Base-by-base conservation (phyloP, 257 asterid genomes). In the Salvia hispanica region DNA sequence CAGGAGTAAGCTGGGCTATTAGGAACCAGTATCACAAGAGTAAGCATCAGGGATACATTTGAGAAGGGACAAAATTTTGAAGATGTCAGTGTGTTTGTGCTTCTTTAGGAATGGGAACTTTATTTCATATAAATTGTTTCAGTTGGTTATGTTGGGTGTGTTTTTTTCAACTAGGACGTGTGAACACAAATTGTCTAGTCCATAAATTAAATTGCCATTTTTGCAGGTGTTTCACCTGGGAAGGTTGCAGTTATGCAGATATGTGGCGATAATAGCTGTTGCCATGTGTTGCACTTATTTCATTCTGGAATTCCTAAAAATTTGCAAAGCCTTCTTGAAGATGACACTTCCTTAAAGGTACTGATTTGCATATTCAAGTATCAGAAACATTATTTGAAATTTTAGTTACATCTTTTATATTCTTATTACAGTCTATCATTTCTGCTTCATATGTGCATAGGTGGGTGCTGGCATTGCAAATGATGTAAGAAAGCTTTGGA, bases 171-270 rank as follows among this genome's bases (percentile, higher is more conserved):
- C 6, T 13, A 9, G 43, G 9, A 12, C 43, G n/a, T 5, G 25
- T 28, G 45, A 63, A 6, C 9, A 3, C 2, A 47, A 67, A 33
- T 76, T 77, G 34, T 53, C 80, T 73, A 16, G 37, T 55, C 47
- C 45, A 67, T 66, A 71, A 64, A n/a, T 54, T 37, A 15, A 58
- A 54, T 59, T 44, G 40, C 69, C 73, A 5, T 51, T 34, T 76
- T 31, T 71, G 78, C 78, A 92, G 98, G 98, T 58, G 86, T 77
- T 55, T 64, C 93, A 42, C 92, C 92, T 56, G 90, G 97, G 77
- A 86, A 90, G 79, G 91, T 89, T 42, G 97, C 98, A 51, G 96
- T 90, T 59, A 72, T 93, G 89, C 97, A 93, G 78, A 86, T 93
- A 74, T 93, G 96, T 57, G 94, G 87, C 46, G 95, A 82, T 63